A percentile compares a stretch with the other conserved stretches of the same genome.
Evolutionary conservation across 441 rosid species (phyloP).

Genomic region (Biscutella laevigata): DNA sequence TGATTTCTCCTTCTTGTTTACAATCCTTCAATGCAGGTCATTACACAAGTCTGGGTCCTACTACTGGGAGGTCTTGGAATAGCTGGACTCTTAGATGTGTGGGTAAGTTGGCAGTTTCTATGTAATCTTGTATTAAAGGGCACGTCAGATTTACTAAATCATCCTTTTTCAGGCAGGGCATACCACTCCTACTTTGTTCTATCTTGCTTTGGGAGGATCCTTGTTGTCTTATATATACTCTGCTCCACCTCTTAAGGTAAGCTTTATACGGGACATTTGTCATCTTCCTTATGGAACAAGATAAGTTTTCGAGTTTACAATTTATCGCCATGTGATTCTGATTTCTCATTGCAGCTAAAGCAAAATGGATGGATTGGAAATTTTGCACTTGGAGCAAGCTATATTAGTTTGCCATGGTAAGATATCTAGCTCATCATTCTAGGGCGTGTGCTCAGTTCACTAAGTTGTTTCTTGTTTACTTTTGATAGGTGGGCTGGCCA

Average conservation of each 20-base stretch:
- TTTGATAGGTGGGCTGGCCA: constrained; percentile 95
- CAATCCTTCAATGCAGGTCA: constrained; percentile 44
- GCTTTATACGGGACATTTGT: constrained; percentile 1
- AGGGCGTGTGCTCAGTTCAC: not conserved
- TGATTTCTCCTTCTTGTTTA: constrained; percentile 4
- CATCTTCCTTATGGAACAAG: constrained; percentile 8
- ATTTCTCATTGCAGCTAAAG: constrained; percentile 64
- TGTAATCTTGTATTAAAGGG: not conserved
- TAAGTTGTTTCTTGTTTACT: not conserved
- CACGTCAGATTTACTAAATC: constrained; percentile 20
- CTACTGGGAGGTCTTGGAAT: constrained; percentile 79
- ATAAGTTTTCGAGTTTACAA: constrained; percentile 21
- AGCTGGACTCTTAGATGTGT: constrained; percentile 72
- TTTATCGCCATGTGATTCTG: constrained; percentile 1
- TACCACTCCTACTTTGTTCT: constrained; percentile 55
- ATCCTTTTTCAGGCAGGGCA: constrained; percentile 74
- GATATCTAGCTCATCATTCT: constrained; percentile 11
- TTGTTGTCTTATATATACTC: constrained; percentile 86
- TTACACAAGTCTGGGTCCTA: constrained; percentile 81
- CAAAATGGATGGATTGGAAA: constrained; percentile 99
- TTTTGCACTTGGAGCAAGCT: constrained; percentile 93
- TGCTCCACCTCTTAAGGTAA: constrained; percentile 96
- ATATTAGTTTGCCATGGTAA: constrained; percentile 93
- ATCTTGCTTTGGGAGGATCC: constrained; percentile 95
- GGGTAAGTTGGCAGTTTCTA: constrained; percentile 50